phyloP scores from a whole-genome alignment of 2,329 filamentous ascomycete species.

The Raffaelea albimanens region DNA sequence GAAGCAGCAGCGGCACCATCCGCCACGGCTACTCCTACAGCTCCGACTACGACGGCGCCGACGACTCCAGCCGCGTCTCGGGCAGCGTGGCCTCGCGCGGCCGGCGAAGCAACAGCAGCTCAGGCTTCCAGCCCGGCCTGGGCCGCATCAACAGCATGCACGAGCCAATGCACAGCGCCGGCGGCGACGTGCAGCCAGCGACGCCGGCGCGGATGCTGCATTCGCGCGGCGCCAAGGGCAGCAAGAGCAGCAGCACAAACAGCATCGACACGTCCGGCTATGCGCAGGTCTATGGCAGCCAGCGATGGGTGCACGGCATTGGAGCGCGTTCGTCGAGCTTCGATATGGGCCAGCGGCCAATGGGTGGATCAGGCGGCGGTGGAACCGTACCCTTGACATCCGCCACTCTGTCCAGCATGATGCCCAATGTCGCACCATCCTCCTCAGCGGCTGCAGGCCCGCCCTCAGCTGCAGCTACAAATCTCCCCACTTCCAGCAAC shows the following conservation, averaged over 20 bases:
- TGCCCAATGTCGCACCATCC: conserved; percentile 10
- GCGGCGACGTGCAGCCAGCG: conserved; percentile 25
- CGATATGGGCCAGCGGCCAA: conserved; percentile 50
- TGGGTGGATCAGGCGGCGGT: not conserved
- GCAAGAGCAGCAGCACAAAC: conserved; percentile 59
- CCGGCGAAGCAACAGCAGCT: conserved; percentile 72
- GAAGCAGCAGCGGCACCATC: conserved; percentile 13
- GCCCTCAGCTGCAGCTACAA: not conserved
- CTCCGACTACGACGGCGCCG: conserved; percentile 48
- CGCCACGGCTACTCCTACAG: conserved; percentile 48
- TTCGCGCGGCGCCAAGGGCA: conserved; percentile 52
- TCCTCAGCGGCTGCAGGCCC: not conserved
- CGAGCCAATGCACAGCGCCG: conserved; percentile 30
- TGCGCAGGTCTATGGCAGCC: conserved; percentile 45
- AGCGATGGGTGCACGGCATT: conserved; percentile 46
- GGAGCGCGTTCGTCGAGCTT: conserved; percentile 60
- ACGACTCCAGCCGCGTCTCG: conserved; percentile 46
- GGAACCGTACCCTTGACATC: not conserved
- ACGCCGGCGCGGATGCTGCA: conserved; percentile 37
- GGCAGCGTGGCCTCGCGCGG: conserved; percentile 44
- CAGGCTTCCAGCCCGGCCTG: conserved; percentile 54
- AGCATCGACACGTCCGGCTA: conserved; percentile 59
- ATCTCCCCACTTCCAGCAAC: not conserved
- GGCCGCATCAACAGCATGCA: conserved; percentile 56
- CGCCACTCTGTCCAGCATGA: conserved; percentile 14